phyloP scores from a whole-genome alignment of 768 basidiomycete species.

The Russula brevipes region DNA sequence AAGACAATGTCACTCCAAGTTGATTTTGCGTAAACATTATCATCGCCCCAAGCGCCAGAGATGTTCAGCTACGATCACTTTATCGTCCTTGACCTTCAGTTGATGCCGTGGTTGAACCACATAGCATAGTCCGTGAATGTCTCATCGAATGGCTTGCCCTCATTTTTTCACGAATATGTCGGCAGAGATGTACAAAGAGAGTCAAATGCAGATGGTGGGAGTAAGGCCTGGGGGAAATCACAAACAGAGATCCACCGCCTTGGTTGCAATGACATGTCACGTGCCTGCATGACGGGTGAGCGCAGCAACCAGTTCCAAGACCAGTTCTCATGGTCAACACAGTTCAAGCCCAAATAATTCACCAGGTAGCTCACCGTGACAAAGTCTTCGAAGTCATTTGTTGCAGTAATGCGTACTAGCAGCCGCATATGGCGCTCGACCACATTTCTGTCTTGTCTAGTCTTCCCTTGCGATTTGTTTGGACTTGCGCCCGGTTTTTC shows the following conservation, averaged over 20 bases:
- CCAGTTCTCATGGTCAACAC: neutral
- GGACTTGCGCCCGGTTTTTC: too few species aligned
- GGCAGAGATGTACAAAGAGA: neutral
- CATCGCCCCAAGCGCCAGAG: neutral
- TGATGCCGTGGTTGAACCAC: constrained; percentile 1
- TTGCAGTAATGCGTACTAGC: neutral
- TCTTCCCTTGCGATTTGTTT: too few species aligned
- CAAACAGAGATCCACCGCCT: neutral
- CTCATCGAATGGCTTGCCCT: neutral
- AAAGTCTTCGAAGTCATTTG: neutral
- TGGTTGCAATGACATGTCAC: neutral
- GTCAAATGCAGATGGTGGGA: neutral
- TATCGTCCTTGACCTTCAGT: neutral
- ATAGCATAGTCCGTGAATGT: neutral
- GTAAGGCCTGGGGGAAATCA: neutral
- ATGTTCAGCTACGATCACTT: neutral
- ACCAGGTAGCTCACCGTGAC: neutral
- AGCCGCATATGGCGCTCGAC: neutral
- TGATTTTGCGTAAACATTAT: neutral
- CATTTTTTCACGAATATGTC: neutral
- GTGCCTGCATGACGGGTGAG: neutral
- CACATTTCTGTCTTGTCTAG: neutral
- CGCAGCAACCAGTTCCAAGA: neutral
- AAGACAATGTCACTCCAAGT: neutral
- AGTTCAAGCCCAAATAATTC: neutral